Conservation (phyloP, 352 stramenopile species). For the Pythium brassicae region DNA sequence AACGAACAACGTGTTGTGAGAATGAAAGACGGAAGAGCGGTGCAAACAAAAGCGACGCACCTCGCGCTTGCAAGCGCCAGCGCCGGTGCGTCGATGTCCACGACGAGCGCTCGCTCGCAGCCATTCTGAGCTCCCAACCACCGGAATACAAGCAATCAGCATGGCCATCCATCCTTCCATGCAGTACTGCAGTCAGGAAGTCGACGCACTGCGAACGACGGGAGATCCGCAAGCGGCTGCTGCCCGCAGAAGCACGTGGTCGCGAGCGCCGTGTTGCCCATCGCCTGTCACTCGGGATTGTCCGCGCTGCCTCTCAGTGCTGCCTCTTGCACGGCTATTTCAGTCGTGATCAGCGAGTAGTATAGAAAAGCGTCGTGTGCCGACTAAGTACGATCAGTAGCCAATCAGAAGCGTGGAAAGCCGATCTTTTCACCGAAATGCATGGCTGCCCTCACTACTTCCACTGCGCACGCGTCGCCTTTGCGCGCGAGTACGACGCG, state of each 20-base stretch:
- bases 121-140: background rate
- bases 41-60: background rate
- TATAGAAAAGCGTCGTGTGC: background rate
- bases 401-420: conserved; percentile 4
- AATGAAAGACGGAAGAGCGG: background rate
- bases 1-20: background rate
- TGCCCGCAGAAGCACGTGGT: conserved; percentile 14
- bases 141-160: background rate
- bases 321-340: background rate
- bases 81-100: conserved; percentile 10
- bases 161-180: background rate
- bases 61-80: conserved; percentile 1
- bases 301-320: background rate
- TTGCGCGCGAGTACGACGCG: conserved; percentile 15
- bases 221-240: background rate
- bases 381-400: conserved; percentile 3
- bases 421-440: conserved; percentile 8
- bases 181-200: background rate
- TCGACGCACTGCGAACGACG: background rate
- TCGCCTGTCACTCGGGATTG: conserved; percentile 1
- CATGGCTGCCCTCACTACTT: conserved; percentile 19
- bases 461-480: conserved; percentile 42
- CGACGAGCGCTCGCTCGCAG: conserved; percentile 4
- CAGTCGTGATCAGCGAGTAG: conserved; percentile 2
- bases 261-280: conserved; percentile 22